phyloP scores from a whole-genome alignment of 78 protist species.

The Cyanophora paradoxa region DNA sequence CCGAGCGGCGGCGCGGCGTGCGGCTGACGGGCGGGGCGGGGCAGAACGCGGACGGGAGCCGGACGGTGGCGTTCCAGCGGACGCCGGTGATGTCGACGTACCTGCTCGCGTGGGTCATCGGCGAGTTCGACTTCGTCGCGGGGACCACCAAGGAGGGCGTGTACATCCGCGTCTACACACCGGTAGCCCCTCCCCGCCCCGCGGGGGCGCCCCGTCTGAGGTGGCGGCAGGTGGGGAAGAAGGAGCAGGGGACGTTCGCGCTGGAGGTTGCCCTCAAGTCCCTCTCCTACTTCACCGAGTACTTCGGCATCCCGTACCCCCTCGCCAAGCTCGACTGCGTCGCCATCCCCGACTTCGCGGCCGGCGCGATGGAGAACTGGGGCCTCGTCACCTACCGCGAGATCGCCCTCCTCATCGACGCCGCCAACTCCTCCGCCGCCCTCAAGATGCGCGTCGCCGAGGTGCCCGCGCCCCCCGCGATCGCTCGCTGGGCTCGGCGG shows the following conservation, averaged over 20 bases:
- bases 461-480: no score
- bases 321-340: slow-evolving; percentile 35
- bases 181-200: no score
- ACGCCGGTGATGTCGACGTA: slow-evolving; percentile 23
- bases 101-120: slow-evolving; percentile 15
- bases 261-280: slow-evolving; percentile 9
- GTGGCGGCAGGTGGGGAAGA: no score
- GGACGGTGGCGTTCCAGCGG: no score
- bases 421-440: neutral
- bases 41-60: no score
- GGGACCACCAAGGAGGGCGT: slow-evolving; percentile 41
- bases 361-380: slow-evolving; percentile 54
- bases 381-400: slow-evolving; percentile 77
- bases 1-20: no score
- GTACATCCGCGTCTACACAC: slow-evolving; percentile 68
- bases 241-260: slow-evolving; percentile 25
- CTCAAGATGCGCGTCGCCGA: slow-evolving; percentile 19
- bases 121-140: slow-evolving; percentile 21
- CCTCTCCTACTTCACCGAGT: neutral
- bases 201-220: no score
- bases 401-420: slow-evolving; percentile 47
- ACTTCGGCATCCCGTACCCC: slow-evolving; percentile 12
- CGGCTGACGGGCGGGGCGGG: no score
- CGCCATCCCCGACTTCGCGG: slow-evolving; percentile 22
- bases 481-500: no score